Conservation (phyloP, 1,284 basidiomycete genomes). For the Dichomitus squalens region DNA sequence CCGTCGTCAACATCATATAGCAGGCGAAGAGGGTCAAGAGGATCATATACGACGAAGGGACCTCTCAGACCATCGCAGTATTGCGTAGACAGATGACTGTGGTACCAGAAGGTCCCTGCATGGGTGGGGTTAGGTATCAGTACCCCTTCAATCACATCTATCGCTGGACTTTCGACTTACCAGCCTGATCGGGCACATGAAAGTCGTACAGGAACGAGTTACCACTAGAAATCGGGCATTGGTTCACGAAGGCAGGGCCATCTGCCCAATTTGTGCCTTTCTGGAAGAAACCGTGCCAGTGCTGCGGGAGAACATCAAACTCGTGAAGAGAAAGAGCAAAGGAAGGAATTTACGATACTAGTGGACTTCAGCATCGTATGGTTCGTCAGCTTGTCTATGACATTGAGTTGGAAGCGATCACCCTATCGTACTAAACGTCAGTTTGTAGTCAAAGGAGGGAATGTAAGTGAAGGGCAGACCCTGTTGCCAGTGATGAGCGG, state of each 20-base stretch:
- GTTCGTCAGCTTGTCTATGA: conserved; percentile 4
- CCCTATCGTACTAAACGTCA: conserved; percentile 20
- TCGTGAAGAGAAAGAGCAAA: background rate
- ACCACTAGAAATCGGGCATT: conserved; percentile 43
- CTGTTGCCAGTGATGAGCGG: conserved; percentile 29
- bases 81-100: conserved; percentile 25
- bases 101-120: conserved; percentile 22
- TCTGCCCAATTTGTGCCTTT: conserved; percentile 29
- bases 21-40: conserved; percentile 36
- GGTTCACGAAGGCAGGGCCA: conserved; percentile 4
- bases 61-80: no score
- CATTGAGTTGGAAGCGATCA: no score
- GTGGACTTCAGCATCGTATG: conserved; percentile 39
- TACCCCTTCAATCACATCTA: background rate
- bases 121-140: background rate
- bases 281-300: conserved; percentile 38
- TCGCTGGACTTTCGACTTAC: conserved; percentile 9
- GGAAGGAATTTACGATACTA: conserved; percentile 27
- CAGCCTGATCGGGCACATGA: conserved; percentile 33
- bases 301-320: conserved; percentile 23
- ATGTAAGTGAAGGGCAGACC: conserved; percentile 9
- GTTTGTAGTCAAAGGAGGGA: background rate
- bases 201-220: conserved; percentile 44
- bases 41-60: conserved; percentile 43
- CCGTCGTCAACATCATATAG: conserved; percentile 38